A percentile compares a stretch with the other conserved stretches of the same genome.
phyloP scores from a whole-genome alignment of 2,329 filamentous ascomycete species.

The Orbilia brochopaga region DNA sequence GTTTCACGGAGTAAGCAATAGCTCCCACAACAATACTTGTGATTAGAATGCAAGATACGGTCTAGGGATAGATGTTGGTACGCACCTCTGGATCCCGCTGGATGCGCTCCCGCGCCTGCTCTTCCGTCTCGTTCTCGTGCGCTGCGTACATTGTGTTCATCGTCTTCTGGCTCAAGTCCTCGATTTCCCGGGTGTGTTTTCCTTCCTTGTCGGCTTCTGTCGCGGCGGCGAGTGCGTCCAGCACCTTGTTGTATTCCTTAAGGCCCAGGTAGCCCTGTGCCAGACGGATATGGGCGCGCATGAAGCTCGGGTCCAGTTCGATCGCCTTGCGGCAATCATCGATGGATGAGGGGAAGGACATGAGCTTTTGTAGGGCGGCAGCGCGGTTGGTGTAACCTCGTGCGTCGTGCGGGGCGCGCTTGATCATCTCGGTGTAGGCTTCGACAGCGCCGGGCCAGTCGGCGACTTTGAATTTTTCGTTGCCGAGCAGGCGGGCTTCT shows the following conservation, averaged over 20 bases:
- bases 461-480: slow-evolving; percentile 94
- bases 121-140: slow-evolving; percentile 91
- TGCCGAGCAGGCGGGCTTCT: slow-evolving; percentile 90
- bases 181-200: slow-evolving; percentile 88
- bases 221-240: slow-evolving; percentile 87
- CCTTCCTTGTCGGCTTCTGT: slow-evolving; percentile 75
- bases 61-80: slow-evolving; percentile 51
- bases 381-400: slow-evolving; percentile 97
- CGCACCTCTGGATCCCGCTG: slow-evolving; percentile 87
- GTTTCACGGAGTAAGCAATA: slow-evolving; percentile 8
- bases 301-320: slow-evolving; percentile 87
- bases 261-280: slow-evolving; percentile 94
- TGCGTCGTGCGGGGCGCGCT: slow-evolving; percentile 89
- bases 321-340: slow-evolving; percentile 91
- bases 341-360: slow-evolving; percentile 91
- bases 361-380: slow-evolving; percentile 93
- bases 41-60: neutral
- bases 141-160: slow-evolving; percentile 86
- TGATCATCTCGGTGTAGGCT: slow-evolving; percentile 94
- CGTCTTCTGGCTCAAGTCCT: slow-evolving; percentile 92
- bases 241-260: slow-evolving; percentile 95
- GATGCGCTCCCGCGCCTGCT: slow-evolving; percentile 90
- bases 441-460: slow-evolving; percentile 96
- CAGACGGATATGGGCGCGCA: slow-evolving; percentile 95
- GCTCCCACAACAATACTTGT: neutral